Evolutionary conservation across 257 asterid species (phyloP), one percentile per base, ranked within the genome.

Genomic region (Lycium barbarum): DNA sequence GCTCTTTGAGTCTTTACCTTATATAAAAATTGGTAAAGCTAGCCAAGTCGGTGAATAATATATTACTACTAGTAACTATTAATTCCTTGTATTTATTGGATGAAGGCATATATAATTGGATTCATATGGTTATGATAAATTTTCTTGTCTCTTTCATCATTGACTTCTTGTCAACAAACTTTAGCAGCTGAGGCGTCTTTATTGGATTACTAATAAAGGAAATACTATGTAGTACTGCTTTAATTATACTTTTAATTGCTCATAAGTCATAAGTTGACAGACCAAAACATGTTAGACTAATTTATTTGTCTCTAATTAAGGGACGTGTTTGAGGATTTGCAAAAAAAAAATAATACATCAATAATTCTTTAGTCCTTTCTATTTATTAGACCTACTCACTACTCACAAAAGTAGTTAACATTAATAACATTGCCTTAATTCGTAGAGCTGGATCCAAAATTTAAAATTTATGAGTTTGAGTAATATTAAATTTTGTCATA

Each of bases 71-170:
- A 17, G 80, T 38, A 7, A 20, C 6, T 12, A 49, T 49, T 49
- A 6, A 47, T 73, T 49, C 13, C 6, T 22, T 53, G 47, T 33
- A 78, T 53, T 78, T 78, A 78, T 78, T 33, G 49, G 20, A 53
- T 26, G 66, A 78, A 47, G 61, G 15, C 4, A 78, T 78, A 9
- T 47, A 26, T 1, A 51, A 53, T 12, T 53, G 45, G 45, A 51
- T 51, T 76, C 81, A 74, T 11, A 22, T 51, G 82, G 6, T 51
- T 51, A n/a, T 76, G 63, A 76, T 76, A 51, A 22, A 74, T 74
- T 49, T 74, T 74, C 81, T 74, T 11, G 61, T 74, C 57, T 49
- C 33, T 9, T 43, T 72, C 58, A 72, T 45, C 38, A 68, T 45
- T 10, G n/a, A 11, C 58, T 20, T 13, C 58, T n/a, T 47, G 38